These are phyloP conservation scores for Cryptococcus sp. DNA, from an alignment of 1,284 basidiomycete species.

Conservation along the genomic window DNA sequence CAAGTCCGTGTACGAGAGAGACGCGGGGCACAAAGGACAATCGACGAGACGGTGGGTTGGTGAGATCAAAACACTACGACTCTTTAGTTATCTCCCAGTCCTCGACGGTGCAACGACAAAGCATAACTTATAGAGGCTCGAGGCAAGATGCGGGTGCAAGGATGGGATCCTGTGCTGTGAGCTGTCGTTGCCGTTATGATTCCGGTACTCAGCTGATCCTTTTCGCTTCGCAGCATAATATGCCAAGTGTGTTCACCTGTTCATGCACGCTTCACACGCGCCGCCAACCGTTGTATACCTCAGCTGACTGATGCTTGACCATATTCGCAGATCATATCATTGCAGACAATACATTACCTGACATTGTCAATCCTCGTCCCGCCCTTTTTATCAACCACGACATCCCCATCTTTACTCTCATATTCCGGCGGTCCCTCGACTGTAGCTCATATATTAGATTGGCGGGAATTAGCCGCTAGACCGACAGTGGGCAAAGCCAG, in stretches of 20 bases:
- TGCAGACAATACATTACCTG: constrained; percentile 91
- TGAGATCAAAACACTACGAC: background rate
- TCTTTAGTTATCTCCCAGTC: background rate
- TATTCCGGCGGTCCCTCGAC: constrained; percentile 65
- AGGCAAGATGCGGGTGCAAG: constrained; percentile 49
- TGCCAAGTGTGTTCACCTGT: constrained; percentile 44
- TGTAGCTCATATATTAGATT: constrained; percentile 74
- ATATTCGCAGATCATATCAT: constrained; percentile 71
- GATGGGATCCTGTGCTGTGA: constrained; percentile 55
- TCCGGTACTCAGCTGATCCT: constrained; percentile 15
- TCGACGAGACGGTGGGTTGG: no score
- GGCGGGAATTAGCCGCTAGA: constrained; percentile 87
- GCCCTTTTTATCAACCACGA: constrained; percentile 71
- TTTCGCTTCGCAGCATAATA: constrained; percentile 39
- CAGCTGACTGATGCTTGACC: constrained; percentile 46
- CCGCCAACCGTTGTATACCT: no score
- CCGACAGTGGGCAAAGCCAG: constrained; percentile 62
- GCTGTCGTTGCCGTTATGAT: constrained; percentile 7
- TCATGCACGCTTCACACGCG: background rate
- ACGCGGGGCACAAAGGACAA: no score
- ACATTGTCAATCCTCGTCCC: constrained; percentile 81
- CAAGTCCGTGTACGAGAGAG: background rate
- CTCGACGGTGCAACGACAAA: no score
- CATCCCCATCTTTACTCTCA: constrained; percentile 68
- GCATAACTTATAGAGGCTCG: background rate